Percentiles rank a stretch among this genome's conserved stretches.
phyloP scores from a whole-genome alignment of 139 green algal genomes.

The Chlamydomonas eustigma region DNA sequence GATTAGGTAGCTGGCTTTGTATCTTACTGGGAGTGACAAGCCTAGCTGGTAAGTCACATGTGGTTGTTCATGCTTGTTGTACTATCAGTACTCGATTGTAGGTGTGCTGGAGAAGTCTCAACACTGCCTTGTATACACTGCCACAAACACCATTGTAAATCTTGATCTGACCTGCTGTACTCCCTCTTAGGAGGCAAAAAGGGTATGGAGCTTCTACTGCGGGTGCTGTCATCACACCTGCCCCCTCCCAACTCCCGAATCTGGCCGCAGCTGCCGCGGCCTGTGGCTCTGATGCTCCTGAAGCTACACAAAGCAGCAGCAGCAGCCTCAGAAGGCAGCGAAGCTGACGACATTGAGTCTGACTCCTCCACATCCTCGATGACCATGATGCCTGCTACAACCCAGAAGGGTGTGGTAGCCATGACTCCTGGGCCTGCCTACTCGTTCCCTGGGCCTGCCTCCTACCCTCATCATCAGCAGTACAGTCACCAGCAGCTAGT shows the following conservation, averaged over 20 bases:
- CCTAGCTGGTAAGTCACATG: conserved; percentile 33
- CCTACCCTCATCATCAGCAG: no score
- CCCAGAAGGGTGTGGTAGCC: no score
- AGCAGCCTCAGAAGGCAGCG: no score
- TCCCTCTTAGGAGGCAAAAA: not conserved
- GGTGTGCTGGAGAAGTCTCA: not conserved
- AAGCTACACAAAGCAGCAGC: not conserved
- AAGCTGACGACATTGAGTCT: no score
- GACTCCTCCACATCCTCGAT: no score
- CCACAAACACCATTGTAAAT: not conserved
- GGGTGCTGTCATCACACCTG: not conserved
- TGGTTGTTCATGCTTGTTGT: not conserved
- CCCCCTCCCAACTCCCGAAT: not conserved
- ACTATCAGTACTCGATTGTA: not conserved
- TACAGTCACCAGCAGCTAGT: no score
- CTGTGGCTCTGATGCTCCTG: not conserved
- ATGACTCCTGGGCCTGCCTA: no score
- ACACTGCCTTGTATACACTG: not conserved
- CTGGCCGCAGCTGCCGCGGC: not conserved
- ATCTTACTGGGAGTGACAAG: conserved; percentile 52
- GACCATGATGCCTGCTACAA: no score
- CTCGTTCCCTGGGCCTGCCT: no score
- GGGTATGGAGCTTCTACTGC: not conserved
- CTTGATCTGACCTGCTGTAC: not conserved
- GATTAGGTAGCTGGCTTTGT: conserved; percentile 52